A percentile compares a stretch with the other conserved stretches of the same genome.
Evolutionary conservation across 23 red algal species (phyloP).

Genomic region (Chondrus crispus): DNA sequence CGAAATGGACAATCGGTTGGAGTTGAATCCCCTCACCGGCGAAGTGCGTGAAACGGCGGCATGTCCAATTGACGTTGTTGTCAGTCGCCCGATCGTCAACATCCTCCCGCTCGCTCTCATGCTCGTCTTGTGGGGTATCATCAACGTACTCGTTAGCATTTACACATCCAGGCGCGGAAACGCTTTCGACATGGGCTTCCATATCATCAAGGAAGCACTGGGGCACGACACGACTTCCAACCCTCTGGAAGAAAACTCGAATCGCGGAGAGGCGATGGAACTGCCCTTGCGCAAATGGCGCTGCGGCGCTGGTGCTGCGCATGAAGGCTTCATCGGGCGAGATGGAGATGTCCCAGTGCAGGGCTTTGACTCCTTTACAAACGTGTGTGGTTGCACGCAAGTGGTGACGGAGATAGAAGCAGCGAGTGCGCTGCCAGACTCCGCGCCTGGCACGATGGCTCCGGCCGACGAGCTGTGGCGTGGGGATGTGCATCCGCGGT

Average conservation of each 20-base stretch:
- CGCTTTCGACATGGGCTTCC: constrained; percentile 1
- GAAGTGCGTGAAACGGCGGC: no score
- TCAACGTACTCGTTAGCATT: neutral
- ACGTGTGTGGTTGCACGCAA: neutral
- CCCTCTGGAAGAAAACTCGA: neutral
- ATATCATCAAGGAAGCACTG: constrained; percentile 7
- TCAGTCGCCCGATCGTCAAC: constrained; percentile 1
- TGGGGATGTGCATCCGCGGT: no score
- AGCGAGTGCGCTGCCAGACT: no score
- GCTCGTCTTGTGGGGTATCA: neutral
- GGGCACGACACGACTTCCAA: constrained; percentile 31
- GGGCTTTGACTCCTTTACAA: neutral
- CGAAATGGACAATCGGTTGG: no score
- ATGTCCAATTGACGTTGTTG: no score
- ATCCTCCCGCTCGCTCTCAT: neutral
- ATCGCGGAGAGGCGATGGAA: no score
- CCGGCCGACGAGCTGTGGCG: no score
- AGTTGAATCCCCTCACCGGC: no score
- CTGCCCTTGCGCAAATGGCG: neutral
- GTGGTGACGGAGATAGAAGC: no score
- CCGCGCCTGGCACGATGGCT: no score
- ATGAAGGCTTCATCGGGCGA: constrained; percentile 6
- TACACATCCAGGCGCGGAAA: neutral
- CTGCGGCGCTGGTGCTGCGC: neutral
- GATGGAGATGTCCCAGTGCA: neutral